A percentile compares a stretch with the other conserved stretches of the same genome.
Conservation (phyloP, 306 rosid genomes). For the Prunus dulcis region DNA sequence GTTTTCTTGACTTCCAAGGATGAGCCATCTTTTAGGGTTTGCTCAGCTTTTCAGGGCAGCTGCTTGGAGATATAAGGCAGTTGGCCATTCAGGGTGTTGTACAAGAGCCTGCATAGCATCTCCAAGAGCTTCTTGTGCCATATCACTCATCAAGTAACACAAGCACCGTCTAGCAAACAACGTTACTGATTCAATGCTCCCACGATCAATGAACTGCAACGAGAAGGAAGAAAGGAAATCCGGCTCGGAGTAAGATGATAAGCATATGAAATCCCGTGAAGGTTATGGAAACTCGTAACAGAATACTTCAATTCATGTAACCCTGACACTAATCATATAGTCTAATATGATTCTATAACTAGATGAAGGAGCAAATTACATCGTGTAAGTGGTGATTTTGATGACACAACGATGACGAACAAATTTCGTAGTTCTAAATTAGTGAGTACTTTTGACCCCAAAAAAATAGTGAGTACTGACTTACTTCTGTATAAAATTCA, state of each 20-base stretch:
- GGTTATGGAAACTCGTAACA: neutral
- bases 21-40: conserved; percentile 77
- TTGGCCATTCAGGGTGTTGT: conserved; percentile 65
- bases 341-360: neutral
- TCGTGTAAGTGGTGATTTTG: too few relatives aligned
- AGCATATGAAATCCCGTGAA: neutral
- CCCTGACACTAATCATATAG: neutral
- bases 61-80: conserved; percentile 89
- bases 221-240: conserved; percentile 14
- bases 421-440: neutral
- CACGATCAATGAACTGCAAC: conserved; percentile 67
- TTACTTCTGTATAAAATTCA: conserved; percentile 72
- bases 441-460: neutral
- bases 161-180: conserved; percentile 80
- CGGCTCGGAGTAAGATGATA: neutral
- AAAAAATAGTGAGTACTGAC: conserved; percentile 7
- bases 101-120: conserved; percentile 90
- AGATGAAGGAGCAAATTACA: neutral
- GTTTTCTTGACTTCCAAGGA: conserved; percentile 60
- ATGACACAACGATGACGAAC: neutral
- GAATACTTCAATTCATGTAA: too few relatives aligned
- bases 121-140: conserved; percentile 87
- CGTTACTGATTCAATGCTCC: conserved; percentile 73
- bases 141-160: conserved; percentile 79
- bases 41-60: conserved; percentile 79